These are phyloP conservation scores for Chrysophaeum taylorii DNA, from an alignment of 352 stramenopile genomes.

Conservation along the genomic window DNA sequence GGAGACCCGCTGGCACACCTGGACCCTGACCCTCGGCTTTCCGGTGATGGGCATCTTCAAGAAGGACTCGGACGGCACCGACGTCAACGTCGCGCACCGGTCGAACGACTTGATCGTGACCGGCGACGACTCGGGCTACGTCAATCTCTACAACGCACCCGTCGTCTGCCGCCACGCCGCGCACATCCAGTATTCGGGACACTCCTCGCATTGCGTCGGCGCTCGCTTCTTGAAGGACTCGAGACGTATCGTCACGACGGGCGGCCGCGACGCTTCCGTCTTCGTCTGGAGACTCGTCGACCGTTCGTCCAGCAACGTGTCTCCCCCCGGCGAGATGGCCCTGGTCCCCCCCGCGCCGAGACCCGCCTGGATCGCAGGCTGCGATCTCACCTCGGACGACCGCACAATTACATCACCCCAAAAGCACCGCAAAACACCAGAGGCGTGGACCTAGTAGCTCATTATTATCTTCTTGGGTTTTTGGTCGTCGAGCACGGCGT, in stretches of 20 bases:
- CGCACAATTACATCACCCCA: too few relatives aligned
- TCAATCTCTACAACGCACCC: constrained; percentile 73
- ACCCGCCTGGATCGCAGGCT: not conserved
- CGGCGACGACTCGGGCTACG: constrained; percentile 67
- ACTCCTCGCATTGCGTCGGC: constrained; percentile 19
- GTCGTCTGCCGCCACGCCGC: constrained; percentile 29
- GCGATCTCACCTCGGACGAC: not conserved
- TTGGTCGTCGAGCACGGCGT: too few relatives aligned
- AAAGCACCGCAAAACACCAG: too few relatives aligned
- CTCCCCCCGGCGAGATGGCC: constrained; percentile 1
- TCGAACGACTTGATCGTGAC: constrained; percentile 47
- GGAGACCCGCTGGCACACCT: constrained; percentile 62
- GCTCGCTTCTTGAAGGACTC: not conserved
- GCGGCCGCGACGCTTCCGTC: constrained; percentile 18
- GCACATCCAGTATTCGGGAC: constrained; percentile 19
- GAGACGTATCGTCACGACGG: not conserved
- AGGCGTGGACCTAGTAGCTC: too few relatives aligned
- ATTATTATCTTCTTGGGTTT: too few relatives aligned
- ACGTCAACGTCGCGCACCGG: constrained; percentile 54
- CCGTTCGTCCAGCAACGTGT: too few relatives aligned
- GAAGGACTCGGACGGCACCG: constrained; percentile 65
- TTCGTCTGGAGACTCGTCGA: constrained; percentile 13
- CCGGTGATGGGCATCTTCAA: constrained; percentile 59
- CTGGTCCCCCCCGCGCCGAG: not conserved
- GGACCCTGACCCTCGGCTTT: constrained; percentile 63